Evolutionary conservation across 164 flowering plant genomes (phyloP).

Genomic region (Sextonia rubra): DNA sequence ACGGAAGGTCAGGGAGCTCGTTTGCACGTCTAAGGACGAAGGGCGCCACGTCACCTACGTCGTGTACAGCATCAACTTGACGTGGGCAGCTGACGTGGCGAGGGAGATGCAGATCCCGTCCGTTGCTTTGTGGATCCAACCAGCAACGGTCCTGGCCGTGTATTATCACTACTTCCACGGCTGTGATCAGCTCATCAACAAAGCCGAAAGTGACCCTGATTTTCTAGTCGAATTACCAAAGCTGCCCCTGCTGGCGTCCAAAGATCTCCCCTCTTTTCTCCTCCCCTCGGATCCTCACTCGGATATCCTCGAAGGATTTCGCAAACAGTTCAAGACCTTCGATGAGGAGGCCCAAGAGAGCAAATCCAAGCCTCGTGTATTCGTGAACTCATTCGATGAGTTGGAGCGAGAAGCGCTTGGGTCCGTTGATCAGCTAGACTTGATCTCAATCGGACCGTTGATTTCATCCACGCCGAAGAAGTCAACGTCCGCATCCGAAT

Average conservation of each 20-base stretch:
- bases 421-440: constrained; percentile 13
- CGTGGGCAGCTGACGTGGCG: constrained; percentile 41
- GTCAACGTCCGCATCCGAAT: neutral
- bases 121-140: constrained; percentile 33
- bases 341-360: neutral
- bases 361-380: constrained; percentile 9
- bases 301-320: constrained; percentile 14
- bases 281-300: constrained; percentile 1
- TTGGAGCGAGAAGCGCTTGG: constrained; percentile 39
- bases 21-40: neutral
- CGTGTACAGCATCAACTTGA: constrained; percentile 23
- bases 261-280: constrained; percentile 37
- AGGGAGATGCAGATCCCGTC: constrained; percentile 23
- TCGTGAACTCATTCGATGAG: constrained; percentile 49
- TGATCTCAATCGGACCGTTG: constrained; percentile 50
- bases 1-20: constrained; percentile 9
- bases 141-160: constrained; percentile 27
- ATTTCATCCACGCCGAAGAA: constrained; percentile 28
- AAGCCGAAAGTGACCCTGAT: constrained; percentile 4
- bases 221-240: constrained; percentile 22
- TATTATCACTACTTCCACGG: constrained; percentile 29
- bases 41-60: constrained; percentile 25
- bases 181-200: constrained; percentile 9
- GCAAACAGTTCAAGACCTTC: neutral
- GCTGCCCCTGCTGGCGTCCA: constrained; percentile 21